These are phyloP conservation scores for Monosporascus sp. DNA, from an alignment of 2,329 filamentous ascomycete genomes.

Conservation along the genomic window DNA sequence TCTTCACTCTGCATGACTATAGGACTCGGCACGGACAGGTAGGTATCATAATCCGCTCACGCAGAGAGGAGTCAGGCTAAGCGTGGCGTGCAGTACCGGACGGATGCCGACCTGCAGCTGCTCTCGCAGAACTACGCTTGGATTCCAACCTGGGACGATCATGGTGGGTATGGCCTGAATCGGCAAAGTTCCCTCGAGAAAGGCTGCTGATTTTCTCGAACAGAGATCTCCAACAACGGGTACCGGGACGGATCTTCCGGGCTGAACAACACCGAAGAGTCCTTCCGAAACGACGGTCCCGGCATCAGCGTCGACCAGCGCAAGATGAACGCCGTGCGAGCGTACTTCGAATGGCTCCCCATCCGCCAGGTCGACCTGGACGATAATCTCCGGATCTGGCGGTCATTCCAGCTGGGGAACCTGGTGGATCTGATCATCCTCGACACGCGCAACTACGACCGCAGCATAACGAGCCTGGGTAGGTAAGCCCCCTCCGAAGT, in stretches of 20 bases:
- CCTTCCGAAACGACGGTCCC: constrained; percentile 50
- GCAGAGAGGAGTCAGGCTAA: neutral
- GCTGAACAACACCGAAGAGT: constrained; percentile 62
- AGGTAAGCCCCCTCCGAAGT: neutral
- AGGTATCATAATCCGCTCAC: neutral
- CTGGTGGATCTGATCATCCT: constrained; percentile 63
- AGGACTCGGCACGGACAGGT: constrained; percentile 35
- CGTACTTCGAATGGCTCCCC: constrained; percentile 64
- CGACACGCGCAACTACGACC: constrained; percentile 64
- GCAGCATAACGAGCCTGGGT: constrained; percentile 51
- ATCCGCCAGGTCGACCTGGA: constrained; percentile 62
- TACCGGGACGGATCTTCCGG: constrained; percentile 57
- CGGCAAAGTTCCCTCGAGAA: neutral
- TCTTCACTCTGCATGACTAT: constrained; percentile 37
- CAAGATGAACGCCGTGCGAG: constrained; percentile 68
- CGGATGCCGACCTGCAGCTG: constrained; percentile 36
- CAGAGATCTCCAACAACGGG: constrained; percentile 59
- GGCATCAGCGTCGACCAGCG: constrained; percentile 64
- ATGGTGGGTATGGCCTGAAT: constrained; percentile 19
- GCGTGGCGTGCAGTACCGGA: constrained; percentile 29
- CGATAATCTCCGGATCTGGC: constrained; percentile 64
- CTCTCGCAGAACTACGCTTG: constrained; percentile 37
- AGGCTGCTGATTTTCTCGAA: constrained; percentile 2
- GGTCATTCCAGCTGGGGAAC: constrained; percentile 59
- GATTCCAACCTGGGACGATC: constrained; percentile 43